These are phyloP conservation scores for Lithospermum erythrorhizon DNA, from an alignment of 257 asterid genomes.

Conservation along the genomic window DNA sequence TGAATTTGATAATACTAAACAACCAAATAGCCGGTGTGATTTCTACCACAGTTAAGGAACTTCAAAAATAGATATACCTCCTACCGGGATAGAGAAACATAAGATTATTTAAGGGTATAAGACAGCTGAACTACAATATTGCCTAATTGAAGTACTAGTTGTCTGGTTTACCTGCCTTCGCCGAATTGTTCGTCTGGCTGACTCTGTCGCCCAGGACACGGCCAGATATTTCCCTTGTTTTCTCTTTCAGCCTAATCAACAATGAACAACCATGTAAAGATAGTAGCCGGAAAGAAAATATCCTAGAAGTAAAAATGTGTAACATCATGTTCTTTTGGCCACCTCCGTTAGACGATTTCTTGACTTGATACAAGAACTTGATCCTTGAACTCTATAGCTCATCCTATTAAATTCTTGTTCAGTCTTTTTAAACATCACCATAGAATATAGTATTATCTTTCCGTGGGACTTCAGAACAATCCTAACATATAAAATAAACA, in stretches of 20 bases:
- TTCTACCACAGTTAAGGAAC: too few species aligned
- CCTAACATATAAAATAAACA: neutral
- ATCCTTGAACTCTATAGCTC: conserved; percentile 13
- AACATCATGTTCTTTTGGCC: neutral
- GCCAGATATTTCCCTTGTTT: conserved; percentile 36
- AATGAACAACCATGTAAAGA: neutral
- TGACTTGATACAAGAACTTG: conserved; percentile 20
- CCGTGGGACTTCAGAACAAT: neutral
- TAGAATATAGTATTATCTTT: neutral
- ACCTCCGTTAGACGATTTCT: conserved; percentile 46
- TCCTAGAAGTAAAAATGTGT: neutral
- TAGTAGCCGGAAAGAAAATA: neutral
- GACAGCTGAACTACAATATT: neutral
- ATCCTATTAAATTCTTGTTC: conserved; percentile 11
- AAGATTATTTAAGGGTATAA: too few species aligned
- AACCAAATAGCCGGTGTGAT: neutral
- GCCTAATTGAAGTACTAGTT: neutral
- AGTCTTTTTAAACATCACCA: neutral
- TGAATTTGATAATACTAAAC: neutral
- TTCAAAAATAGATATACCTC: too few species aligned
- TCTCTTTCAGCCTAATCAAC: conserved; percentile 54
- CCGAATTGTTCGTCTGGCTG: conserved; percentile 81
- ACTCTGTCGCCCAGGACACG: conserved; percentile 79
- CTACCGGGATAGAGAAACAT: too few species aligned
- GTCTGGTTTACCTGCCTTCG: conserved; percentile 68